Conservation (phyloP, 495 filamentous ascomycete species). For the Trichoderma gamsii region DNA sequence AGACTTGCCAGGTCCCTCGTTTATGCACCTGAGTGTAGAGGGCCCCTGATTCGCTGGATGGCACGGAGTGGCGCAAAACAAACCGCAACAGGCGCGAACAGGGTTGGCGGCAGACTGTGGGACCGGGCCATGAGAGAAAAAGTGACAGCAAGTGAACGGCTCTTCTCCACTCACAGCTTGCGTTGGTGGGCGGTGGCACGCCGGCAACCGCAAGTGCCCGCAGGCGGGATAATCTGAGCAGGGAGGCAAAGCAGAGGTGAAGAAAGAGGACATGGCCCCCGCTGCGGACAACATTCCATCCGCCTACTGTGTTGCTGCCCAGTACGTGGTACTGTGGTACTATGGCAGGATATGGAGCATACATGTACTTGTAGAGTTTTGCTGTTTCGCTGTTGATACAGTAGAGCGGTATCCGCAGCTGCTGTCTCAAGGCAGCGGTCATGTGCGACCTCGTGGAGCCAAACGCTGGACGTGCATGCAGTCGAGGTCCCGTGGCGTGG, state of each 20-base stretch:
- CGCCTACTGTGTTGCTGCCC: too few relatives aligned
- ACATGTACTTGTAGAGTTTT: not conserved
- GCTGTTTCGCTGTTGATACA: not conserved
- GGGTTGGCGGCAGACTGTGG: slow-evolving; percentile 13
- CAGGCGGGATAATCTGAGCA: too few relatives aligned
- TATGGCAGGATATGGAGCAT: too few relatives aligned
- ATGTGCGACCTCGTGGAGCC: slow-evolving; percentile 9
- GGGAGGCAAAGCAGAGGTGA: too few relatives aligned
- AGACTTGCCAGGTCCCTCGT: not conserved
- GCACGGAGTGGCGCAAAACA: slow-evolving; percentile 9
- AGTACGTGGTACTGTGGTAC: too few relatives aligned
- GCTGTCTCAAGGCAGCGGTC: not conserved
- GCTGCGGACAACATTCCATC: too few relatives aligned
- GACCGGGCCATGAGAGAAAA: not conserved
- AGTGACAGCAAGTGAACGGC: not conserved
- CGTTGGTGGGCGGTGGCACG: slow-evolving; percentile 1
- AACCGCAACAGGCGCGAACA: slow-evolving; percentile 12
- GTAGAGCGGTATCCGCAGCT: not conserved
- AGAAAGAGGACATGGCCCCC: too few relatives aligned
- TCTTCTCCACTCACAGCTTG: slow-evolving; percentile 7
- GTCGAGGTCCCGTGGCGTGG: slow-evolving; percentile 10
- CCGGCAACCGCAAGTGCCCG: not conserved
- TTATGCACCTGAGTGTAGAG: not conserved
- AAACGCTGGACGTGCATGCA: slow-evolving; percentile 13
- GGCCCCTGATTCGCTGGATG: not conserved